Percentiles rank a stretch among this genome's conserved stretches.
Evolutionary conservation across 2,329 filamentous ascomycete genomes (phyloP).

Genomic region (Chalara sp.): DNA sequence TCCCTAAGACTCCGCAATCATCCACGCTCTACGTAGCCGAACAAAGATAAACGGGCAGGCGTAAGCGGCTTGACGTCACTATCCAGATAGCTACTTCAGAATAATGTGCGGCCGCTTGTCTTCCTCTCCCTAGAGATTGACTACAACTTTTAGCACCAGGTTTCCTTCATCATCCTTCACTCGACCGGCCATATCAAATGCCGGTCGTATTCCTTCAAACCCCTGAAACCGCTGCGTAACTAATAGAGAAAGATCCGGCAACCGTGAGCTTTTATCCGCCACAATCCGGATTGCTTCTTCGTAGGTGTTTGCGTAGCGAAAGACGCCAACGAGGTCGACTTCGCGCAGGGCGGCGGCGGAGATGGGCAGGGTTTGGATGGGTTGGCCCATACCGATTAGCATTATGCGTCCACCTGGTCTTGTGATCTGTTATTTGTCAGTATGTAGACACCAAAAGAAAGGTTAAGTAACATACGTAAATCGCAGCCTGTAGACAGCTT

Average conservation of each 20-base stretch:
- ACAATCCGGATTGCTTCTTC: conserved; percentile 84
- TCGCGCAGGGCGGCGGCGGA: conserved; percentile 69
- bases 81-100: too few relatives aligned
- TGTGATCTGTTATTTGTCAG: conserved; percentile 39
- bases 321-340: conserved; percentile 69
- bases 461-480: conserved; percentile 55
- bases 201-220: conserved; percentile 77
- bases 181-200: conserved; percentile 82
- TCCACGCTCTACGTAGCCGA: too few relatives aligned
- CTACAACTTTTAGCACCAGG: conserved; percentile 27
- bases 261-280: conserved; percentile 53
- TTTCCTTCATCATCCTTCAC: conserved; percentile 27
- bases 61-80: too few relatives aligned
- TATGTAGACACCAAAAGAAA: neutral
- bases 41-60: too few relatives aligned
- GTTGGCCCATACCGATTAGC: conserved; percentile 73
- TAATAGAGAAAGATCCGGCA: conserved; percentile 72
- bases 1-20: too few relatives aligned
- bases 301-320: conserved; percentile 83
- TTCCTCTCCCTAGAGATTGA: conserved; percentile 15
- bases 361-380: conserved; percentile 67
- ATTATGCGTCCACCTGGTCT: conserved; percentile 63
- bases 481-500: conserved; percentile 48
- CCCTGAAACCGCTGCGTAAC: conserved; percentile 77
- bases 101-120: too few relatives aligned